Base-by-base conservation (phyloP, 352 stramenopile species). In the Phytophthora fragariae region DNA sequence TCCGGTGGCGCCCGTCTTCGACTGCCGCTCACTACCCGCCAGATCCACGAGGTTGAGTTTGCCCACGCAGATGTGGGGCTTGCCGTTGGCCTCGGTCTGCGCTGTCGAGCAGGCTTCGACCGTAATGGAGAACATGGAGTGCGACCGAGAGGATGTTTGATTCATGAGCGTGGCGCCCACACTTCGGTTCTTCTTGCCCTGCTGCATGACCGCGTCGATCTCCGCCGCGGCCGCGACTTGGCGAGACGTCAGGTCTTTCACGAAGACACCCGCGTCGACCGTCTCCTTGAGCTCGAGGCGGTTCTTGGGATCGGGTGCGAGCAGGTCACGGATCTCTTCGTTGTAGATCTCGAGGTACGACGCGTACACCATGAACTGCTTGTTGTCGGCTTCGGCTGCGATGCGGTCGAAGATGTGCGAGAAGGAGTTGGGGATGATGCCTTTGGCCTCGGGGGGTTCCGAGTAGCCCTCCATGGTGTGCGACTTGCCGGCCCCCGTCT, bases 281-380 rank as follows among this genome's bases (percentile, higher is more conserved):
- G 96, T 97, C 65, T 99, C 97, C 71, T 98, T 97, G 21, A 99
- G 81, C 62, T 98, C 92, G 1, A 99, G 81, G 44, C 86, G 82
- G 46, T 92, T 95, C 64, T 97, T 93, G 2, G 91, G 84, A 63
- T 97, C 93, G 31, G 89, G 78, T 0, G 85, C 88, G 17, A 99
- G 78, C 10, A 99, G 84, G 66, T 99, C 97, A 12, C 94, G 83
- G 68, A 99, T 98, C 69, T 99, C 94, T 84, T 99, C 97, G 76
- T 99, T 99, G 82, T 99, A 99, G 68, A 99, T 99, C 77, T 99
- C 97, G 17, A 99, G 84, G 72, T 99, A 99, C 3, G 89, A 98
- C 17, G 96, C 92, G 60, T 96, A 88, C 8, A 99, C 96, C 55
- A 99, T 87, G 70, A 98, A 98, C 76, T 98, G 95, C 53, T 97